These are phyloP conservation scores for Teratosphaeria destructans DNA, from an alignment of 2,329 filamentous ascomycete species.

Conservation along the genomic window DNA sequence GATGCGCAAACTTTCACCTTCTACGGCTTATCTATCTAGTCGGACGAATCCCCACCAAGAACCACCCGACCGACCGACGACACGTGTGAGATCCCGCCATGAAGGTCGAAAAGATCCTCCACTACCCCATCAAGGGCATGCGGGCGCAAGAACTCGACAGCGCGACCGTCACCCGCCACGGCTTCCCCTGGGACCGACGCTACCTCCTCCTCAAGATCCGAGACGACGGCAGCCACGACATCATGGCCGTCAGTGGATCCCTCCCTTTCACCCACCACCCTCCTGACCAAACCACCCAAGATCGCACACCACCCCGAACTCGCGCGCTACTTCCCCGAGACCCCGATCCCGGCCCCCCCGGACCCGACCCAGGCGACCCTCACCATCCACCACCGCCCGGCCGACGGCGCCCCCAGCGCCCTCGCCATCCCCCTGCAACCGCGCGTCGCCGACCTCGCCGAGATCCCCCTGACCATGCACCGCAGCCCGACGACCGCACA, in stretches of 20 bases:
- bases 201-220: constrained; percentile 33
- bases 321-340: constrained; percentile 31
- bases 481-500: constrained; percentile 31
- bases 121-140: constrained; percentile 40
- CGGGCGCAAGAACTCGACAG: constrained; percentile 28
- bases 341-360: constrained; percentile 22
- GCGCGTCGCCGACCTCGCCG: constrained; percentile 25
- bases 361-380: constrained; percentile 23
- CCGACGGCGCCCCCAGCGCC: constrained; percentile 16
- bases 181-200: constrained; percentile 35
- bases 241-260: not conserved
- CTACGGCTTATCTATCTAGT: too few relatives aligned
- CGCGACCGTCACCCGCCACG: constrained; percentile 33
- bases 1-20: not conserved
- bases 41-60: too few relatives aligned
- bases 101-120: constrained; percentile 30
- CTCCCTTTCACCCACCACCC: constrained; percentile 6
- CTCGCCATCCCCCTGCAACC: constrained; percentile 33
- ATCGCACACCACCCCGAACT: constrained; percentile 31
- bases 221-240: constrained; percentile 14
- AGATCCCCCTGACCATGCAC: constrained; percentile 32
- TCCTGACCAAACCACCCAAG: constrained; percentile 27
- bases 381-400: constrained; percentile 31
- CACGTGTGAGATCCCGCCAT: constrained; percentile 6
- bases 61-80: too few relatives aligned